phyloP scores from a whole-genome alignment of 345 rosid species.

The Acer yangbiense region DNA sequence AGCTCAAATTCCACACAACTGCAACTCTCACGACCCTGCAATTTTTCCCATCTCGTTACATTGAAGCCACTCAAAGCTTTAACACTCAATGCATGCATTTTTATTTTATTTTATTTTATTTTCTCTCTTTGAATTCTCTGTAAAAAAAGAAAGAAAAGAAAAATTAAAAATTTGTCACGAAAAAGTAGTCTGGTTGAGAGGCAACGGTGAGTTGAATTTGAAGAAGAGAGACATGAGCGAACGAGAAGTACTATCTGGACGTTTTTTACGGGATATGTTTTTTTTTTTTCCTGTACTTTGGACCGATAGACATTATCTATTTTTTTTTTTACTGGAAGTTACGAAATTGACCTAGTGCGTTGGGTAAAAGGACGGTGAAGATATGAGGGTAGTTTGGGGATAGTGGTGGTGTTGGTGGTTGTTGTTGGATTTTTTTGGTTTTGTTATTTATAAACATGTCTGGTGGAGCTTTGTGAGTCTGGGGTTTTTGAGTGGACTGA shows the following conservation, averaged over 20 bases:
- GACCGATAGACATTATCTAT: neutral
- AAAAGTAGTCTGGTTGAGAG: neutral
- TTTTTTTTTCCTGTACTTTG: neutral
- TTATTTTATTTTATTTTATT: constrained; percentile 18
- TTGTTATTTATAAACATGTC: neutral
- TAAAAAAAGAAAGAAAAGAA: too few species aligned
- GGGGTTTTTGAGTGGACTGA: neutral
- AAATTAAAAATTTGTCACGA: neutral
- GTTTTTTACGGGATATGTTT: neutral
- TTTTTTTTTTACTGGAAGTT: neutral
- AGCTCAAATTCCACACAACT: neutral
- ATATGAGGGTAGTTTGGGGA: neutral
- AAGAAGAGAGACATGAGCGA: neutral
- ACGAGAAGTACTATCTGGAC: neutral
- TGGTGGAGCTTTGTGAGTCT: too few species aligned
- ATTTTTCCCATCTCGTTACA: constrained; percentile 20
- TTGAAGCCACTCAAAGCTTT: constrained; percentile 37
- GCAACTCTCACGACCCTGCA: constrained; percentile 21
- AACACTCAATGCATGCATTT: constrained; percentile 46
- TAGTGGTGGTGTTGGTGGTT: neutral
- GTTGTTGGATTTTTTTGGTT: neutral
- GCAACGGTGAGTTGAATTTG: neutral
- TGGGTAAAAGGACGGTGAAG: neutral
- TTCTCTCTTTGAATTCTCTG: neutral
- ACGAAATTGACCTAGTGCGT: neutral